phyloP scores from a whole-genome alignment of 83 land plant species.

The Thuja plicata region DNA sequence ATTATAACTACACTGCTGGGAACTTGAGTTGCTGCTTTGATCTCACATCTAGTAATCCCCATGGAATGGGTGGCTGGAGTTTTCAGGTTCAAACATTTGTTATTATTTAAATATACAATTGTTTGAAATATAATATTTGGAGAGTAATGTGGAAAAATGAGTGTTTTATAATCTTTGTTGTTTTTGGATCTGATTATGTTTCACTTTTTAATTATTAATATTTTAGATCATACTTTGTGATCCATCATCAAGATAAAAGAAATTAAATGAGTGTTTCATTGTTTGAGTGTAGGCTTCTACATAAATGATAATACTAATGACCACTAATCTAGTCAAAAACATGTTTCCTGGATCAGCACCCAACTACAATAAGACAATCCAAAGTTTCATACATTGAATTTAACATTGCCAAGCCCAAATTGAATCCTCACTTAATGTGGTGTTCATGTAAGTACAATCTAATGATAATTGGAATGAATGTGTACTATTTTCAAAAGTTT shows the following conservation, averaged over 20 bases:
- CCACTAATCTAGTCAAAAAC: background rate
- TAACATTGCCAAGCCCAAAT: background rate
- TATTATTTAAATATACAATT: background rate
- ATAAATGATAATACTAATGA: background rate
- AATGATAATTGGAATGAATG: conserved; percentile 14
- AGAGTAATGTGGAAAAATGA: background rate
- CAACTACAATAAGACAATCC: background rate
- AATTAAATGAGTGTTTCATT: background rate
- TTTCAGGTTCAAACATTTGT: background rate
- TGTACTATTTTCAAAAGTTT: too few species aligned
- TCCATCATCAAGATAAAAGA: too few species aligned
- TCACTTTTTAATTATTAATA: too few species aligned
- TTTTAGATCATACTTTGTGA: too few species aligned
- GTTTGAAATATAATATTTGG: background rate
- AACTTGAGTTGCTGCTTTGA: conserved; percentile 5
- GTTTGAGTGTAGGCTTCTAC: background rate
- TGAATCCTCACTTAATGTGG: conserved; percentile 1
- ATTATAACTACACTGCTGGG: conserved; percentile 9
- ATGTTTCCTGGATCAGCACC: background rate
- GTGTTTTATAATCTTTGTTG: background rate
- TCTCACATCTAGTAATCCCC: background rate
- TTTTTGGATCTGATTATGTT: too few species aligned
- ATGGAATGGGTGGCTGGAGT: background rate
- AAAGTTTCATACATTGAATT: background rate
- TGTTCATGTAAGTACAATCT: background rate